These are phyloP conservation scores for Globisporangium heterothallicum DNA, from an alignment of 352 stramenopile species.

Conservation along the genomic window DNA sequence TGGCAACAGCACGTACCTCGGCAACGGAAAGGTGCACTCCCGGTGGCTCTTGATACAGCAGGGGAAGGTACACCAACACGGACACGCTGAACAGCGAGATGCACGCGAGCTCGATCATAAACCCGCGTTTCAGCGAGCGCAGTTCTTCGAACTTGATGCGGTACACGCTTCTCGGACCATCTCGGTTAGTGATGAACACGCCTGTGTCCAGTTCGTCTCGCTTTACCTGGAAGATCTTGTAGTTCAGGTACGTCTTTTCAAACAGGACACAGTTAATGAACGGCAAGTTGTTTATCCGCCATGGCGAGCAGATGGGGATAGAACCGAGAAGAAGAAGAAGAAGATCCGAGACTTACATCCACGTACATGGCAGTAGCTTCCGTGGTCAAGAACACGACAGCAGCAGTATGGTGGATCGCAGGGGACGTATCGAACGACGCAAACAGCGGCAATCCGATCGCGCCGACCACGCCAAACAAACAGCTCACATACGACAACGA, in stretches of 20 bases:
- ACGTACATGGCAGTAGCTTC: slow-evolving; percentile 49
- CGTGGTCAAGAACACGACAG: slow-evolving; percentile 39
- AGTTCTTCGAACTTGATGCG: slow-evolving; percentile 37
- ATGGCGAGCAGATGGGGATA: neutral
- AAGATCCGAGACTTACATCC: slow-evolving; percentile 29
- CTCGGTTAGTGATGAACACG: slow-evolving; percentile 52
- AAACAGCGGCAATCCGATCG: slow-evolving; percentile 38
- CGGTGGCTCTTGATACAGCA: slow-evolving; percentile 35
- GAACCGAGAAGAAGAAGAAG: neutral
- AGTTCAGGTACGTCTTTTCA: slow-evolving; percentile 52
- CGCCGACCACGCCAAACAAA: slow-evolving; percentile 29
- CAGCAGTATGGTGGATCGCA: slow-evolving; percentile 31
- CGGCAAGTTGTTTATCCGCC: neutral
- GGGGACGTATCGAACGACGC: slow-evolving; percentile 31
- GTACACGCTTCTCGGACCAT: slow-evolving; percentile 39
- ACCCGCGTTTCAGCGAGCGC: slow-evolving; percentile 37
- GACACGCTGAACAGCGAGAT: slow-evolving; percentile 42
- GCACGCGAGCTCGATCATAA: slow-evolving; percentile 44
- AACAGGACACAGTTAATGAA: slow-evolving; percentile 1
- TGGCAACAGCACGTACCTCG: slow-evolving; percentile 28
- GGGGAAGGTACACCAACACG: slow-evolving; percentile 46
- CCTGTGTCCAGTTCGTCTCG: slow-evolving; percentile 47
- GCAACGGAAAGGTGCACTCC: slow-evolving; percentile 31
- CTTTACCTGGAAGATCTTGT: slow-evolving; percentile 47
- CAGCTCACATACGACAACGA: slow-evolving; percentile 37